Evolutionary conservation across 129 eudicot species (phyloP).

Genomic region (Dittrichia graveolens): DNA sequence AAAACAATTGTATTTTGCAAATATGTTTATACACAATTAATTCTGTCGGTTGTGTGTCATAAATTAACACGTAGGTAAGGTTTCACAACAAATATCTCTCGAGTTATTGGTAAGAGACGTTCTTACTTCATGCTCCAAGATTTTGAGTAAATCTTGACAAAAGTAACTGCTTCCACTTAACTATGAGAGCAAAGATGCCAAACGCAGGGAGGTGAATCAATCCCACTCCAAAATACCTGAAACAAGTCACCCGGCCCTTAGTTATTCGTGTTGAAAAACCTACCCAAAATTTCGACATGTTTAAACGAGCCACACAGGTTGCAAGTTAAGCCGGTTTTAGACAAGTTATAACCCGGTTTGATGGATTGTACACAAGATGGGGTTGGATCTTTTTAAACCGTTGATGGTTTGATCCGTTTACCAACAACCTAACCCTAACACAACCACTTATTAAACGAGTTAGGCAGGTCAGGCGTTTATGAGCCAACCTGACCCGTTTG

Average conservation of each 20-base stretch:
- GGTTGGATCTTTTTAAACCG: too few species aligned
- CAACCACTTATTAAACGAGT: too few species aligned
- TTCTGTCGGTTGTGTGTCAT: neutral
- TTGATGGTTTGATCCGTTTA: too few species aligned
- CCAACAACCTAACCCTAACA: too few species aligned
- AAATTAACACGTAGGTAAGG: neutral
- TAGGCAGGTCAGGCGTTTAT: too few species aligned
- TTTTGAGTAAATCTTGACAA: constrained; percentile 47
- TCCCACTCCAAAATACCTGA: constrained; percentile 87
- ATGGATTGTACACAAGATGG: too few species aligned
- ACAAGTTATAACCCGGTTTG: too few species aligned
- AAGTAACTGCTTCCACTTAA: constrained; percentile 52
- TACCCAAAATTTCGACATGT: neutral
- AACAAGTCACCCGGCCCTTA: neutral
- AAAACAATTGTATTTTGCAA: too few species aligned
- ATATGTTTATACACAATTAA: neutral
- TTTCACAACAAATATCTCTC: neutral
- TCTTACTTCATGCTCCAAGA: constrained; percentile 30
- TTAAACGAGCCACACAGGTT: too few species aligned
- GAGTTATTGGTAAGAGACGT: constrained; percentile 8
- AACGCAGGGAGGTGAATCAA: constrained; percentile 70
- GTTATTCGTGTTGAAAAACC: too few species aligned
- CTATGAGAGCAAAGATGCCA: constrained; percentile 53
- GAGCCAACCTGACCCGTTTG: too few species aligned
- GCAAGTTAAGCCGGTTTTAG: too few species aligned